A percentile compares a stretch with the other conserved stretches of the same genome.
These are phyloP conservation scores for Termitomyces sp. DNA, from an alignment of 768 basidiomycete genomes.

Conservation along the genomic window DNA sequence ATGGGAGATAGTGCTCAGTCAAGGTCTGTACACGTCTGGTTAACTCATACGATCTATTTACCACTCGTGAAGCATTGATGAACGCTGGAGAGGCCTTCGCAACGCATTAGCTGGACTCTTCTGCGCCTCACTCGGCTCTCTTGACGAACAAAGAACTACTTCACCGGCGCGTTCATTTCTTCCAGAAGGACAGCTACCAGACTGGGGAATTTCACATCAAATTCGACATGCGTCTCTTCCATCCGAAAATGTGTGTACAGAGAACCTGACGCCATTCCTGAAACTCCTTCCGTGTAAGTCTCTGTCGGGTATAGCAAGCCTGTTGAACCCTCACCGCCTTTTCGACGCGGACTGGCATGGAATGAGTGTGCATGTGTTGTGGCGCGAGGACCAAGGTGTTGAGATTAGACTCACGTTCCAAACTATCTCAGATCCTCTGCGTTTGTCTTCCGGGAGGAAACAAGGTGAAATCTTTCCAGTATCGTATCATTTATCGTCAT, in stretches of 20 bases:
- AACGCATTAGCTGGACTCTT: slow-evolving; percentile 92
- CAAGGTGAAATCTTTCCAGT: slow-evolving; percentile 39
- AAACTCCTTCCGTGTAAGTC: slow-evolving; percentile 93
- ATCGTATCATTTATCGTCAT: not conserved
- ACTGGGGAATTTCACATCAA: slow-evolving; percentile 40
- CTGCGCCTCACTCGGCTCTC: slow-evolving; percentile 82
- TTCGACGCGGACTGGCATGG: slow-evolving; percentile 94
- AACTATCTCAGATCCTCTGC: slow-evolving; percentile 74
- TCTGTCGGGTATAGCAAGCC: slow-evolving; percentile 71
- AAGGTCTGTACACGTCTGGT: slow-evolving; percentile 32
- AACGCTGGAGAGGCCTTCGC: slow-evolving; percentile 79
- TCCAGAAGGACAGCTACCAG: slow-evolving; percentile 53
- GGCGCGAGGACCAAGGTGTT: slow-evolving; percentile 49
- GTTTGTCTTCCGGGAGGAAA: slow-evolving; percentile 39
- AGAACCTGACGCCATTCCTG: slow-evolving; percentile 94
- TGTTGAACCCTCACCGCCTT: slow-evolving; percentile 80
- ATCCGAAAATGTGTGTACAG: slow-evolving; percentile 91
- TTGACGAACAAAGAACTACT: slow-evolving; percentile 73
- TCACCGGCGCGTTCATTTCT: slow-evolving; percentile 55
- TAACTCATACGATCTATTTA: not conserved
- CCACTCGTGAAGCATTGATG: slow-evolving; percentile 47
- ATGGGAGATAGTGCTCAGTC: slow-evolving; percentile 58
- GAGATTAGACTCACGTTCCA: slow-evolving; percentile 68
- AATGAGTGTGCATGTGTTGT: slow-evolving; percentile 72
- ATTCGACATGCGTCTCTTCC: slow-evolving; percentile 75